Evolutionary conservation across 106 monocot species (phyloP).

Genomic region (Allium cepa): DNA sequence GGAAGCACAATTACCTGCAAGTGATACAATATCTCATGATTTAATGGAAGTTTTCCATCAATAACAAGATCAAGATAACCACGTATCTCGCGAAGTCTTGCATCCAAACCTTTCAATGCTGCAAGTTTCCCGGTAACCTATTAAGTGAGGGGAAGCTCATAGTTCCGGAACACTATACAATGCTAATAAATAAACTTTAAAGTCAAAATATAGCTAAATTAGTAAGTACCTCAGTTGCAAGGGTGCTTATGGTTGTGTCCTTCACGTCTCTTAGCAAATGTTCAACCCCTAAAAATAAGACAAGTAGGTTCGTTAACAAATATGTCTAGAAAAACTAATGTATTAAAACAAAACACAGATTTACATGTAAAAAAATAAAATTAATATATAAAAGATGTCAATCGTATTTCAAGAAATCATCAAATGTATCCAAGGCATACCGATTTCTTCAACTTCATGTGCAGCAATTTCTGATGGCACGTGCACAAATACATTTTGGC

Average conservation of each 20-base stretch:
- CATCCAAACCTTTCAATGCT: slow-evolving; percentile 96
- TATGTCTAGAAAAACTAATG: neutral
- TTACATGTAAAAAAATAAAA: neutral
- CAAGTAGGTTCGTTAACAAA: neutral
- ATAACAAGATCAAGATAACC: slow-evolving; percentile 85
- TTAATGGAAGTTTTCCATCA: slow-evolving; percentile 92
- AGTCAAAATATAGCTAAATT: neutral
- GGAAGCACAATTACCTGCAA: slow-evolving; percentile 49
- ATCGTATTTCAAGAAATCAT: neutral
- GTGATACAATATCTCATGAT: slow-evolving; percentile 97
- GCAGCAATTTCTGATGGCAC: slow-evolving; percentile 99
- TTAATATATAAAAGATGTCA: neutral
- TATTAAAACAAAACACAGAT: too few relatives aligned
- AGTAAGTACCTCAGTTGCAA: slow-evolving; percentile 82
- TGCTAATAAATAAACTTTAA: neutral
- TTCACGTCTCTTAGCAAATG: slow-evolving; percentile 97
- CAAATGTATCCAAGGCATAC: slow-evolving; percentile 24
- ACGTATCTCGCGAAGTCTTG: slow-evolving; percentile 80
- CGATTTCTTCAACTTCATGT: slow-evolving; percentile 99
- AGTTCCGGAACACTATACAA: too few relatives aligned
- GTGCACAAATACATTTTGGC: slow-evolving; percentile 85
- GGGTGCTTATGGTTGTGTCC: slow-evolving; percentile 96
- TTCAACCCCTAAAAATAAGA: slow-evolving; percentile 60
- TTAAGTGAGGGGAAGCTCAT: neutral
- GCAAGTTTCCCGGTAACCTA: slow-evolving; percentile 88